Conservation (phyloP, 371 early-diverging fungal genomes). For the Entomophthora muscae region DNA sequence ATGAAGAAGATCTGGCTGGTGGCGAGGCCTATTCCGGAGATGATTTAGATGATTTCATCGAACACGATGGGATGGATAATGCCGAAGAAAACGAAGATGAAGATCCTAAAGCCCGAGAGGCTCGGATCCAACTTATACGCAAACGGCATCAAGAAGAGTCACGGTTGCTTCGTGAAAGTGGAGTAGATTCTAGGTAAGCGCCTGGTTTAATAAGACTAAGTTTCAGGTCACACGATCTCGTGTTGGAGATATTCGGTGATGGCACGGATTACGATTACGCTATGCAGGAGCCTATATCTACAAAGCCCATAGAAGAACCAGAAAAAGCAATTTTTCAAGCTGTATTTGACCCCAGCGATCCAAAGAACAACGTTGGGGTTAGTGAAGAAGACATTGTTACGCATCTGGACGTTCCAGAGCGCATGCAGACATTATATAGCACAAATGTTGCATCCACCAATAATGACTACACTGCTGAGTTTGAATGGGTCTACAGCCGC, state of each 20-base stretch:
- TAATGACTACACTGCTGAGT: not conserved
- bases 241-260: slow-evolving; percentile 80
- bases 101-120: slow-evolving; percentile 7
- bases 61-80: slow-evolving; percentile 45
- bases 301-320: slow-evolving; percentile 11
- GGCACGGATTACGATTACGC: slow-evolving; percentile 82
- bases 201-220: not conserved
- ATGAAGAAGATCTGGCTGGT: slow-evolving; percentile 25
- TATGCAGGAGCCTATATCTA: slow-evolving; percentile 18
- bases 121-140: not conserved
- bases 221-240: slow-evolving; percentile 9
- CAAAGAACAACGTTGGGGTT: slow-evolving; percentile 78
- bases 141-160: slow-evolving; percentile 11
- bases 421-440: slow-evolving; percentile 46
- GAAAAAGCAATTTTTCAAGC: slow-evolving; percentile 14
- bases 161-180: slow-evolving; percentile 1
- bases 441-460: not conserved
- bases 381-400: slow-evolving; percentile 80
- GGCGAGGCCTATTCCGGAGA: slow-evolving; percentile 23
- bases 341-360: slow-evolving; percentile 82
- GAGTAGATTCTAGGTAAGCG: not conserved
- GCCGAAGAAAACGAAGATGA: slow-evolving; percentile 18
- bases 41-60: slow-evolving; percentile 47
- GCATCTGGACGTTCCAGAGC: slow-evolving; percentile 76
- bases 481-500: not conserved